Evolutionary conservation across 2,329 filamentous ascomycete species (phyloP), one percentile per base, ranked within the genome.

Genomic region (Dissoconium aciculare): DNA sequence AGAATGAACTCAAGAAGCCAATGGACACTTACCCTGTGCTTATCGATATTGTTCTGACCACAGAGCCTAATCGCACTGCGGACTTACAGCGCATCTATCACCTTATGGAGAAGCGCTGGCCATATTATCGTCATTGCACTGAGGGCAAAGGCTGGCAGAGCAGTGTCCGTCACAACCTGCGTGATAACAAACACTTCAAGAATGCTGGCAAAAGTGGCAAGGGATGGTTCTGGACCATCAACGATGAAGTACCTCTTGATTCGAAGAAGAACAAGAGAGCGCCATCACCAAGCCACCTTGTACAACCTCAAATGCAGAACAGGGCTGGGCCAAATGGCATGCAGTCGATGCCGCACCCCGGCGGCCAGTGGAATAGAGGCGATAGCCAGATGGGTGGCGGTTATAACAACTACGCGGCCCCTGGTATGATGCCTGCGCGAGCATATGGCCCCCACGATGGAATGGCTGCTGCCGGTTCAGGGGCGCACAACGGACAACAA

Each of bases 1-100:
- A 76, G 19, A 79, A 84, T 46, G 75, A 84, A 54, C 61, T 84
- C 30, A 70, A 73, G 35, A 79, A 81, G 53, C 72, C 72, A 2
- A 63, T 62, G 3, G 64, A 67, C 37, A 74, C 73, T 17, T 77
- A 76, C 44, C 69, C 73, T 5, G 64, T 71, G 15, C 61, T 76
- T 25, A 71, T 76, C 31, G 71, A 74, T 42, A 71, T 75, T 47
- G 66, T 67, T 10, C 62, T 77, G 16, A 64, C 67, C 2, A 64
- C 69, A 21, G 64, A 69, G 21, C 57, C 58, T 15, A 65, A 57
- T 12, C 61, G 61, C 4, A 63, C 67, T 34, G 71, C 75, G 59
- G 72, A 73, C 27, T 55, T 77, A 16, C 72, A 74, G 45, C 69
- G 74, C 44, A 76, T 77, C 26, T 77, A 77, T 49, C 66, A 69